Base-by-base conservation (phyloP, 2,329 filamentous ascomycete genomes). In the Paecilomyces dactylethromorphus region DNA sequence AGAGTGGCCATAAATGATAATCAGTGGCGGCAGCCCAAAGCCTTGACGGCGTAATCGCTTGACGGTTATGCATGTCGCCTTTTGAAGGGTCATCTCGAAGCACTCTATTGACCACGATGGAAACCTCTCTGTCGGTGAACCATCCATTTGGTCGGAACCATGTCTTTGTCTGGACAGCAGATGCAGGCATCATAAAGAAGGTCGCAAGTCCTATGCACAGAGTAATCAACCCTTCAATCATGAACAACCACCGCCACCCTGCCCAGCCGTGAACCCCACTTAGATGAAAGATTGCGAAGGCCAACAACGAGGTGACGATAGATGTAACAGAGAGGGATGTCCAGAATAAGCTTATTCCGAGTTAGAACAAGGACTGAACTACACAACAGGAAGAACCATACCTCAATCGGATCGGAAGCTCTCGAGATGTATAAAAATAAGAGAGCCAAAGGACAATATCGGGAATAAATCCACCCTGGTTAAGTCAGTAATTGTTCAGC, bases 341-440 rank as follows among this genome's bases (percentile, higher is more conserved):
- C 87, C 87, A 90, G 73, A 90, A 90, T 65, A 81, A 81, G 63
- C 82, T 83, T 52, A 12, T 24, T 21, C 21, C 7, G 10, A 26
- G 21, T 24, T 10, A 52, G 24, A 6, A 6, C 6, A 63, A 50
- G 12, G 33, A n/a, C 13, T 4, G 31, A 12, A 10, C 13, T 24
- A 35, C 2, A 26, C 15, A 21, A 1, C 8, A 3, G 18, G 5
- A 7, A 45, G 18, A 45, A 4, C 18, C 53, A 22, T 62, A 68
- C 63, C 63, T 82, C 12, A 91, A 71, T 1, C 88, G 81, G 12
- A 81, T 79, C 0, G 87, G 85, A 0, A 90, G 77, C 69, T 90
- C 88, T 50, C 78, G 77, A 2, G 81, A 81, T 55, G 82, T 90
- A 74, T 90, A 90, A 67, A 87, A 91, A 69, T 90, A 90, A 7